A percentile compares a stretch with the other conserved stretches of the same genome.
Conservation (phyloP, 306 rosid genomes). For the Inga leiocalycina region DNA sequence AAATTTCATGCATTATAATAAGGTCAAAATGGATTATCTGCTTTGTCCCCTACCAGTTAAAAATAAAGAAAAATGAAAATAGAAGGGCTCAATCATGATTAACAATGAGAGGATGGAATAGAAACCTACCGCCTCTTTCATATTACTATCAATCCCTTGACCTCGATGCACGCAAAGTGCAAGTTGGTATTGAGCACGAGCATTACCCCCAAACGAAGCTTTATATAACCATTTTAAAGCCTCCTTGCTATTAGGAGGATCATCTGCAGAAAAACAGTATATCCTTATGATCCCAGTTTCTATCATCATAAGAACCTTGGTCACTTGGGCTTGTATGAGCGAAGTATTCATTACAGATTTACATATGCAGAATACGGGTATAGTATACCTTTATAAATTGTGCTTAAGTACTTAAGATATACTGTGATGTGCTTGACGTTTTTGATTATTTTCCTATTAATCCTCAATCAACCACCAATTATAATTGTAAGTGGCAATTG, state of each 20-base stretch:
- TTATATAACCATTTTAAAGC: conserved; percentile 71
- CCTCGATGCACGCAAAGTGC: conserved; percentile 85
- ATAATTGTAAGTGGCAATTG: neutral
- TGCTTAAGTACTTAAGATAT: neutral
- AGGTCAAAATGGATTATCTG: neutral
- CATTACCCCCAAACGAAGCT: conserved; percentile 63
- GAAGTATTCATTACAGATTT: conserved; percentile 8
- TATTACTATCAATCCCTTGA: conserved; percentile 45
- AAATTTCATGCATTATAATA: neutral
- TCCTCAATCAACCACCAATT: neutral
- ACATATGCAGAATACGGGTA: neutral
- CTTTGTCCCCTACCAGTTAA: neutral
- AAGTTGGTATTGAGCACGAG: conserved; percentile 89
- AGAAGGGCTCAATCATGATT: neutral
- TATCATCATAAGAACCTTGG: conserved; percentile 19
- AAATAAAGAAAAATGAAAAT: neutral
- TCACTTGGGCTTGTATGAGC: neutral
- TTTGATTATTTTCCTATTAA: neutral
- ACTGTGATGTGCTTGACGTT: neutral
- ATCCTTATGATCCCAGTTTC: conserved; percentile 22
- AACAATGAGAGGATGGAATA: conserved; percentile 32
- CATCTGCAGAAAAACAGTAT: conserved; percentile 54
- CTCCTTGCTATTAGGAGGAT: conserved; percentile 68
- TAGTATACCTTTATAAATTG: neutral
- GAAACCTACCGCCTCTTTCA: conserved; percentile 73